A percentile compares a stretch with the other conserved stretches of the same genome.
Evolutionary conservation across 441 rosid species (phyloP).

Genomic region (Heliophila coronopifolia): DNA sequence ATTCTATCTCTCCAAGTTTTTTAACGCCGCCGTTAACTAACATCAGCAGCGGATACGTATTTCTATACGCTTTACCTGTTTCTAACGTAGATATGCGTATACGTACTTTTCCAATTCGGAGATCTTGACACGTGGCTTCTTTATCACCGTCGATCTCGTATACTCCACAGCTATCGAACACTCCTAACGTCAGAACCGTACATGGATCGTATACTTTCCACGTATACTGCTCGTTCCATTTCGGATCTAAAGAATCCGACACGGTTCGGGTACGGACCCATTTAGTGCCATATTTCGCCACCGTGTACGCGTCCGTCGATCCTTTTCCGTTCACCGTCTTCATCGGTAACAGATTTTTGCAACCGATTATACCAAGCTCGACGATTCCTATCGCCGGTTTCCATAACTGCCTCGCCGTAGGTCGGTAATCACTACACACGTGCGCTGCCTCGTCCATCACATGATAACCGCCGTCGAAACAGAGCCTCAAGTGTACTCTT

Average conservation of each 20-base stretch:
- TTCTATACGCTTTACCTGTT: constrained; percentile 46
- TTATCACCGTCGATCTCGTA: constrained; percentile 34
- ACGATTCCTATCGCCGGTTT: constrained; percentile 50
- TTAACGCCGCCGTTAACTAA: constrained; percentile 39
- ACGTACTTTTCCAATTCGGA: constrained; percentile 47
- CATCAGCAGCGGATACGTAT: constrained; percentile 42
- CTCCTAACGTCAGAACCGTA: constrained; percentile 88
- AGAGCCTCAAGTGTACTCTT: constrained; percentile 49
- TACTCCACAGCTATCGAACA: constrained; percentile 66
- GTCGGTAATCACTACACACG: constrained; percentile 60
- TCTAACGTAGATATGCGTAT: constrained; percentile 52
- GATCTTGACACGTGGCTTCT: constrained; percentile 45
- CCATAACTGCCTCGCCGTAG: constrained; percentile 67
- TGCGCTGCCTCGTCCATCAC: constrained; percentile 68
- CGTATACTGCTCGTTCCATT: constrained; percentile 95
- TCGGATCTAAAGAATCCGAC: constrained; percentile 75
- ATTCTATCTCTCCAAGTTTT: constrained; percentile 52
- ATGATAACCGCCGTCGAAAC: constrained; percentile 72
- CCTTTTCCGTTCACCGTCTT: constrained; percentile 48
- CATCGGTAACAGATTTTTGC: constrained; percentile 54
- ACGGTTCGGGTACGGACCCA: constrained; percentile 92
- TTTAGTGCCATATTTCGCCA: constrained; percentile 60
- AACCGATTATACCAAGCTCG: constrained; percentile 56
- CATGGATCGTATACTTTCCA: constrained; percentile 98
- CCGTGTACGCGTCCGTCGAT: constrained; percentile 54